Conservation (phyloP, 2,329 filamentous ascomycete genomes). For the Sporothrix schenckii region DNA sequence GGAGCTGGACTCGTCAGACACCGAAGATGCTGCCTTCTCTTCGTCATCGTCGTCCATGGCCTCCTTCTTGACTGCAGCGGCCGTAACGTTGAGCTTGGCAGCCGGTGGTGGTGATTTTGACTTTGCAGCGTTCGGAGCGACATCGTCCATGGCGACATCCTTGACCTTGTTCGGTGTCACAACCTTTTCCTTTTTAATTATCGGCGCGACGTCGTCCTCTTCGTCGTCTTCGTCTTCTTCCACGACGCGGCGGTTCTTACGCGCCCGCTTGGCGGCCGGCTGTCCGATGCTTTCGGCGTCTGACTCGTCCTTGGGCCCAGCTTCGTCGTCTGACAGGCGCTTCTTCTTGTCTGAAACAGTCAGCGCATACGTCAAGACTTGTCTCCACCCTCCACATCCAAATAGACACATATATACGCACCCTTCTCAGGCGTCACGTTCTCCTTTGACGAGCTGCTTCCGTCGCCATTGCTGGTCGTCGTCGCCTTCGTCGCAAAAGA, state of each 20-base stretch:
- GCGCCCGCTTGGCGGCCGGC: constrained; percentile 62
- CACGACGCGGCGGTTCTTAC: constrained; percentile 52
- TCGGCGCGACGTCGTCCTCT: constrained; percentile 40
- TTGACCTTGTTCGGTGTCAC: neutral
- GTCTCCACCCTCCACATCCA: too few species aligned
- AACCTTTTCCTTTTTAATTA: neutral
- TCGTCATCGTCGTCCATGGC: constrained; percentile 58
- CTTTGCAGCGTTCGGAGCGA: constrained; percentile 41
- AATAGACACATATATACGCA: constrained; percentile 36
- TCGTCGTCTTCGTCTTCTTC: constrained; percentile 56
- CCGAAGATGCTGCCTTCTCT: constrained; percentile 39
- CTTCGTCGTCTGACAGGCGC: constrained; percentile 33
- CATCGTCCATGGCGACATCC: neutral
- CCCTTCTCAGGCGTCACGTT: constrained; percentile 48
- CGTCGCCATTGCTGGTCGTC: constrained; percentile 35
- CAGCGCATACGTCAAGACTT: neutral
- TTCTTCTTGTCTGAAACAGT: constrained; percentile 32
- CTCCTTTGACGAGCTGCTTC: constrained; percentile 41
- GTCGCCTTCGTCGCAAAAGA: constrained; percentile 63
- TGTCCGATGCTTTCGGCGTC: constrained; percentile 55
- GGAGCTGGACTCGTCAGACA: constrained; percentile 45
- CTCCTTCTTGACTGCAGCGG: constrained; percentile 41
- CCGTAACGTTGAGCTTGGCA: constrained; percentile 36
- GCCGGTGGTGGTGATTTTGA: constrained; percentile 33
- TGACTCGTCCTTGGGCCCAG: constrained; percentile 39